Percentiles rank a stretch among this genome's conserved stretches.
Evolutionary conservation across 371 early-diverging fungal species (phyloP).

Genomic region (Synchytrium microbalum): DNA sequence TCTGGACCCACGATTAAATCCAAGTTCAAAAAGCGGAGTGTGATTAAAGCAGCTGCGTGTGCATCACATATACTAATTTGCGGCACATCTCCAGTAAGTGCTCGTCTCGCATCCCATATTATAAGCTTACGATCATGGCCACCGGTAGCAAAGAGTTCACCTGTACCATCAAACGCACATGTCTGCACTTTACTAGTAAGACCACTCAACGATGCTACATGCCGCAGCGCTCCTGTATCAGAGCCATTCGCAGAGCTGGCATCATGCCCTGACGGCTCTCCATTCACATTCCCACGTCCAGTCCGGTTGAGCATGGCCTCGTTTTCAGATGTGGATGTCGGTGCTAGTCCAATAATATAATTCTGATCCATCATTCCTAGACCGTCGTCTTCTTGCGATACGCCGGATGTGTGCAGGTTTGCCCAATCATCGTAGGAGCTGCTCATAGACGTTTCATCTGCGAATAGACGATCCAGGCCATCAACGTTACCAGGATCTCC

Average conservation of each 20-base stretch:
- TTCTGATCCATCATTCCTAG: neutral
- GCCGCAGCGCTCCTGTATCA: neutral
- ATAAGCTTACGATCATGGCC: neutral
- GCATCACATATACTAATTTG: neutral
- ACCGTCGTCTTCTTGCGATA: neutral
- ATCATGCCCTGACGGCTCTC: neutral
- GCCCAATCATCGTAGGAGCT: neutral
- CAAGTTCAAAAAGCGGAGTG: neutral
- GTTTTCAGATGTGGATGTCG: too few relatives aligned
- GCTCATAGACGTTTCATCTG: neutral
- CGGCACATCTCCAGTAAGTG: neutral
- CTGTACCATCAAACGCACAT: neutral
- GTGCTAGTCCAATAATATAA: neutral
- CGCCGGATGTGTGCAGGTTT: neutral
- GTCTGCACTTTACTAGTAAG: neutral
- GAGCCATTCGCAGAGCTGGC: neutral
- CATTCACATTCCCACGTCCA: neutral
- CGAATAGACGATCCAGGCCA: neutral
- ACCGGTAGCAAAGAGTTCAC: neutral
- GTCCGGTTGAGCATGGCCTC: too few relatives aligned
- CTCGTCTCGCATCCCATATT: constrained; percentile 4
- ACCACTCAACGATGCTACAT: neutral
- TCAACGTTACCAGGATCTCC: too few relatives aligned
- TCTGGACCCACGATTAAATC: neutral
- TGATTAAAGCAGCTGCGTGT: constrained; percentile 1